Percentiles rank a stretch among this genome's conserved stretches.
Conservation (phyloP, 1,284 basidiomycete species). For the Trametes hirsuta region DNA sequence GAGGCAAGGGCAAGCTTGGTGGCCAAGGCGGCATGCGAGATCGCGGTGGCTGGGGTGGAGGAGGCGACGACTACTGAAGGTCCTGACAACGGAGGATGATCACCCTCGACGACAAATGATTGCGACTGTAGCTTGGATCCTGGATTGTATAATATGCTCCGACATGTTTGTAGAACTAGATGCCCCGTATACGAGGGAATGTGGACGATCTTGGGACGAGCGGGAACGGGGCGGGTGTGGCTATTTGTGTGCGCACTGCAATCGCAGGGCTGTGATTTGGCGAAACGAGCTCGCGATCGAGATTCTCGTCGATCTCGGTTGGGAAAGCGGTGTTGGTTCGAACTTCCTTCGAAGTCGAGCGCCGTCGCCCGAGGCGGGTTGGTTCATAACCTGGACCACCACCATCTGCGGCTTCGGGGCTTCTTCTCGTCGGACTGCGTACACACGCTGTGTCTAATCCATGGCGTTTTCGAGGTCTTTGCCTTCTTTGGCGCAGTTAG, state of each 20-base stretch:
- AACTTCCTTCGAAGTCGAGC: neutral
- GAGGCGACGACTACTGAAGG: constrained; percentile 16
- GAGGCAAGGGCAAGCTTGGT: constrained; percentile 65
- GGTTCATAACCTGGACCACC: constrained; percentile 8
- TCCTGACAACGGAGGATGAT: neutral
- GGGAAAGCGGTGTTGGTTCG: neutral
- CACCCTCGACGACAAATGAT: neutral
- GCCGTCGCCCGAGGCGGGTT: neutral
- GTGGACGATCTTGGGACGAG: neutral
- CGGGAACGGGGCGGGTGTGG: neutral
- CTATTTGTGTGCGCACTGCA: neutral
- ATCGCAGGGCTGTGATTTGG: constrained; percentile 11
- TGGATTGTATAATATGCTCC: constrained; percentile 3
- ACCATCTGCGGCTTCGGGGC: neutral
- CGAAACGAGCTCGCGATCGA: constrained; percentile 1
- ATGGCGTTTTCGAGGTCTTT: neutral
- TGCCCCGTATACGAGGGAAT: neutral
- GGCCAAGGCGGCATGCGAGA: constrained; percentile 64
- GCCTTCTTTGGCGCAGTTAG: too few species aligned
- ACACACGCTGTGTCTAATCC: neutral
- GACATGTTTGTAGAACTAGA: constrained; percentile 18
- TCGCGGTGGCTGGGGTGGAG: constrained; percentile 33
- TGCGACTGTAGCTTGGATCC: constrained; percentile 1
- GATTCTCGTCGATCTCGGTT: constrained; percentile 18
- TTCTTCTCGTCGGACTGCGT: neutral